These are phyloP conservation scores for Aspergillus sp. DNA, from an alignment of 2,329 filamentous ascomycete species.

Conservation along the genomic window DNA sequence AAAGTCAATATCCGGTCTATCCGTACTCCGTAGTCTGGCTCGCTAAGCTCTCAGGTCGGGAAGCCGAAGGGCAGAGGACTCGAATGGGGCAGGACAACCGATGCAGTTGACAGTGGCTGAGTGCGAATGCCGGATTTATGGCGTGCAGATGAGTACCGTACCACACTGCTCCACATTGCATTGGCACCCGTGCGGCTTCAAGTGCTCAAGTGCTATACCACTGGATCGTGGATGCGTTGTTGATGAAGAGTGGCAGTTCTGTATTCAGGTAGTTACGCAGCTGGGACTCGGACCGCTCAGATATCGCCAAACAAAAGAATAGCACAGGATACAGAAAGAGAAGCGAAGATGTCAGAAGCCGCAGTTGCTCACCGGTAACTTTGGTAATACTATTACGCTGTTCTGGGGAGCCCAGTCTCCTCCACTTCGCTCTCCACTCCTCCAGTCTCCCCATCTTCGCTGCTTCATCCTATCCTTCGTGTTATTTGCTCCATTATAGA, in stretches of 20 bases:
- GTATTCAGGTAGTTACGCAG: no score
- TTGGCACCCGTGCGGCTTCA: background rate
- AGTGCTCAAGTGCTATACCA: no score
- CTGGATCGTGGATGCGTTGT: no score
- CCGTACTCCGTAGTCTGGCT: background rate
- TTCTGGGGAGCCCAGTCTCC: background rate
- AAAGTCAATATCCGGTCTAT: background rate
- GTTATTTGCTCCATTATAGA: background rate
- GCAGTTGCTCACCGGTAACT: conserved; percentile 1
- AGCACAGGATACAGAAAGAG: no score
- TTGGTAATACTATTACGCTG: background rate
- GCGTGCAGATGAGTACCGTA: background rate
- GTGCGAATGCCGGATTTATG: conserved; percentile 1
- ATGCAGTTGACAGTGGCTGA: background rate
- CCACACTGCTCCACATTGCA: background rate
- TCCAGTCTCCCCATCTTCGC: background rate
- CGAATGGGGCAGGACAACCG: conserved; percentile 3
- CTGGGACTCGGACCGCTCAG: no score
- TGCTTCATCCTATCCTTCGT: background rate
- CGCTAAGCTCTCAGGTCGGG: conserved; percentile 7
- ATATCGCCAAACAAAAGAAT: no score
- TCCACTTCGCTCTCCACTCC: background rate
- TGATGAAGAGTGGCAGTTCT: no score
- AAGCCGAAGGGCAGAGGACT: conserved; percentile 11
- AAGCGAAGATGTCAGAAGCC: background rate